Evolutionary conservation across 768 basidiomycete genomes (phyloP).

Genomic region (Hypholoma fasciculare): DNA sequence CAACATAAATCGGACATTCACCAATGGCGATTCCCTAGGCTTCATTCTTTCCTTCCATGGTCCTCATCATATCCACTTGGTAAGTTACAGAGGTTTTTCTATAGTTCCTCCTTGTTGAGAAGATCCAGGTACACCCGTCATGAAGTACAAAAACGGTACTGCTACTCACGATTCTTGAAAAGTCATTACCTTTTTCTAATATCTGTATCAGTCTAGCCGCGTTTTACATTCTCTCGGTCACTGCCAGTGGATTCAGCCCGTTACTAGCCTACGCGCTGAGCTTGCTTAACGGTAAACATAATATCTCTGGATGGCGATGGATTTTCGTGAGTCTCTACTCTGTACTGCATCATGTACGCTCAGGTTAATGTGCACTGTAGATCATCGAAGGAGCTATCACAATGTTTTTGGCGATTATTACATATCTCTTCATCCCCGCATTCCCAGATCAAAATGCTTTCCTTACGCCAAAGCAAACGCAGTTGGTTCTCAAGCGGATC

Average conservation of each 20-base stretch:
- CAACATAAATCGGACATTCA: neutral
- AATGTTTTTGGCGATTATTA: slow-evolving; percentile 29
- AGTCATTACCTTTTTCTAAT: neutral
- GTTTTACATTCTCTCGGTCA: slow-evolving; percentile 41
- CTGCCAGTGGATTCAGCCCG: slow-evolving; percentile 40
- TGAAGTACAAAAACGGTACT: slow-evolving; percentile 43
- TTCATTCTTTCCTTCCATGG: slow-evolving; percentile 41
- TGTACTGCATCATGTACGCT: neutral
- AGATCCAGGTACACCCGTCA: slow-evolving; percentile 30
- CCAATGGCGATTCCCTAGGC: slow-evolving; percentile 23
- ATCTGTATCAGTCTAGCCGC: slow-evolving; percentile 30
- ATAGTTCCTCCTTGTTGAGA: no score
- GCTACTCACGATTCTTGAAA: neutral
- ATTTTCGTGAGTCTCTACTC: slow-evolving; percentile 40
- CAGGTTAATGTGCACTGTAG: slow-evolving; percentile 8
- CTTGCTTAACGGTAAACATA: slow-evolving; percentile 37
- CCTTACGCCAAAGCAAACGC: slow-evolving; percentile 42
- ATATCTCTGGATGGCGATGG: slow-evolving; percentile 49
- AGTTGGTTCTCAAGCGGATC: slow-evolving; percentile 43
- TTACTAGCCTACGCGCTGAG: slow-evolving; percentile 44
- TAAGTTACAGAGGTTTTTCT: no score
- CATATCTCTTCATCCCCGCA: slow-evolving; percentile 42
- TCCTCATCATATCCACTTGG: slow-evolving; percentile 44
- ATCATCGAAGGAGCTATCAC: slow-evolving; percentile 48
- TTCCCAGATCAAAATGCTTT: slow-evolving; percentile 50